These are phyloP conservation scores for Striga asiatica DNA, from an alignment of 257 asterid genomes.

Conservation along the genomic window DNA sequence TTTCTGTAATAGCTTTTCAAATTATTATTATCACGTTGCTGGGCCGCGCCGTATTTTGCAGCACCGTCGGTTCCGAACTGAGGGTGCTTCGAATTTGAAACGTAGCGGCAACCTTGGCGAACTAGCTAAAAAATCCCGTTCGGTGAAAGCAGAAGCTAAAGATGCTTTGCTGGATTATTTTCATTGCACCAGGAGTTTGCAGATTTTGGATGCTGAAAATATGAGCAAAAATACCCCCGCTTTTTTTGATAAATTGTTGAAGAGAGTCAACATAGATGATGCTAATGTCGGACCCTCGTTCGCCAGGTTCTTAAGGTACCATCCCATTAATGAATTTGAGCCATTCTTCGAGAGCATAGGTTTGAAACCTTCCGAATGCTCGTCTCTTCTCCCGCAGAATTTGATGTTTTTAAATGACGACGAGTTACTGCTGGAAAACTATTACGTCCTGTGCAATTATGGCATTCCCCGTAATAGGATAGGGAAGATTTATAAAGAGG, in stretches of 20 bases:
- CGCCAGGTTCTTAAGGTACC: constrained; percentile 55
- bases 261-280: constrained; percentile 24
- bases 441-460: constrained; percentile 47
- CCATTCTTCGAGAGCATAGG: constrained; percentile 84
- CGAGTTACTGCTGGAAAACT: constrained; percentile 44
- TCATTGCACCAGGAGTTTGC: constrained; percentile 61
- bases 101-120: constrained; percentile 8
- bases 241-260: constrained; percentile 40
- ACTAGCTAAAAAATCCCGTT: constrained; percentile 15
- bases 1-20: constrained; percentile 19
- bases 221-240: constrained; percentile 58
- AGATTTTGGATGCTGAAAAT: constrained; percentile 57
- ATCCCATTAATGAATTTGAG: constrained; percentile 85
- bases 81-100: constrained; percentile 5
- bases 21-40: constrained; percentile 18
- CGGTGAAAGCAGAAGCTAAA: constrained; percentile 41
- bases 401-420: constrained; percentile 63
- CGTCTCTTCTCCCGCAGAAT: constrained; percentile 40
- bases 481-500: constrained; percentile 50
- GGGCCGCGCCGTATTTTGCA: constrained; percentile 23
- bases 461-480: constrained; percentile 46
- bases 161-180: constrained; percentile 59
- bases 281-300: constrained; percentile 29
- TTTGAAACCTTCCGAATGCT: constrained; percentile 38
- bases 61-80: constrained; percentile 28